phyloP scores from a whole-genome alignment of 257 asterid species.

The Forsythia viridissima region DNA sequence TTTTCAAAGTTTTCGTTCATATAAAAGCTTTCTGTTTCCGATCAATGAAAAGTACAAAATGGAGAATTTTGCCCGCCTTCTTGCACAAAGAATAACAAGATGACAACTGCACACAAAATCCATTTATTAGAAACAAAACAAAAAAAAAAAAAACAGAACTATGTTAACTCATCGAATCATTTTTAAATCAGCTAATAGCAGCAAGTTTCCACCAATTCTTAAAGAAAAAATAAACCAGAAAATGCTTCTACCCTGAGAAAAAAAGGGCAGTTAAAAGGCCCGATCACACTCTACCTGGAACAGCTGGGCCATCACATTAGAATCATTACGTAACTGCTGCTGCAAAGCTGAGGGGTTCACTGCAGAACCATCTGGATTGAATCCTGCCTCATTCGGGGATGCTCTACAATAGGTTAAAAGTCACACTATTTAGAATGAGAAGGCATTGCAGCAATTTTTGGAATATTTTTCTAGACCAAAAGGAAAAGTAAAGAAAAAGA shows the following conservation, averaged over 20 bases:
- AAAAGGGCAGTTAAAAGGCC: neutral
- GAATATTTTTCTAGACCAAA: constrained; percentile 3
- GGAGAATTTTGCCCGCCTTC: neutral
- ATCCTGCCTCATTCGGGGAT: constrained; percentile 45
- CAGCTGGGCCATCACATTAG: constrained; percentile 82
- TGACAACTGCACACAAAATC: neutral
- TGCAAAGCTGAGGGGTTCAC: constrained; percentile 90
- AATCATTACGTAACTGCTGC: constrained; percentile 80
- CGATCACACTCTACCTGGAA: constrained; percentile 65
- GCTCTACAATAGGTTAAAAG: constrained; percentile 39
- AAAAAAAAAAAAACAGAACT: neutral
- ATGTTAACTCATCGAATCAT: neutral
- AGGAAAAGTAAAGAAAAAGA: neutral
- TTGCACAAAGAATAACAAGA: neutral
- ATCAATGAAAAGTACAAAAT: neutral
- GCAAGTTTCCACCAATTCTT: neutral
- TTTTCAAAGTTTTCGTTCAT: neutral
- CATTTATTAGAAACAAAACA: neutral
- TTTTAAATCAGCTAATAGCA: constrained; percentile 1
- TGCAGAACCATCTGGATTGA: constrained; percentile 95
- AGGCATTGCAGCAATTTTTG: neutral
- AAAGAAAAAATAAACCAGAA: neutral
- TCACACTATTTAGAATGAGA: constrained; percentile 13
- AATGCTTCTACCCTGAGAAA: neutral
- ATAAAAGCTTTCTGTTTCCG: neutral